Evolutionary conservation across 2,329 filamentous ascomycete genomes (phyloP).

Genomic region (Neonectria faginata): DNA sequence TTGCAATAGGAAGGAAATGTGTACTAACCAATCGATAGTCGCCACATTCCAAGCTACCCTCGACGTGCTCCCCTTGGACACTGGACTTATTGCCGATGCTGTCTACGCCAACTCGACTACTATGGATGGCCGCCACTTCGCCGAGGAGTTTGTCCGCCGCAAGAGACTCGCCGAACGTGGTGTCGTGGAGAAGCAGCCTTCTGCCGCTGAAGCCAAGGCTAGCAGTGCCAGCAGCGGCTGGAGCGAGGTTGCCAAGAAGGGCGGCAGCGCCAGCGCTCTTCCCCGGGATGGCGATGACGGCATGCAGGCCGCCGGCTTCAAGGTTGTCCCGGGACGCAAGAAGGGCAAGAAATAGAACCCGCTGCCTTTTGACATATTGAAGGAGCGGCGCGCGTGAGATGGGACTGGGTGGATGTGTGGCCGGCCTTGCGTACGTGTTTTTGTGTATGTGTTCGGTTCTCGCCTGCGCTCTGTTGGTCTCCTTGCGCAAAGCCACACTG

Average conservation of each 20-base stretch:
- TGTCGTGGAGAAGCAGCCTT: slow-evolving; percentile 77
- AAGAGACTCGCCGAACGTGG: slow-evolving; percentile 95
- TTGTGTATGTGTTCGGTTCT: background rate
- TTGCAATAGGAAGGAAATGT: background rate
- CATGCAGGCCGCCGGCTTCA: slow-evolving; percentile 74
- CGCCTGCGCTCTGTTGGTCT: too few relatives aligned
- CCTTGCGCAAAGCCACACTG: background rate
- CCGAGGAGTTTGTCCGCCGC: slow-evolving; percentile 92
- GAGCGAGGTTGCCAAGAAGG: slow-evolving; percentile 98
- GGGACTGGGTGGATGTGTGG: background rate
- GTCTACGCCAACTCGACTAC: slow-evolving; percentile 89
- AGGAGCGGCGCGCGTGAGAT: slow-evolving; percentile 26
- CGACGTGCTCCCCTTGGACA: slow-evolving; percentile 79
- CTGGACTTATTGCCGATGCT: slow-evolving; percentile 86
- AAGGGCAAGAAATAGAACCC: slow-evolving; percentile 79
- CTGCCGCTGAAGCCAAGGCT: slow-evolving; percentile 64
- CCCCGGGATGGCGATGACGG: slow-evolving; percentile 58
- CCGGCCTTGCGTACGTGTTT: background rate
- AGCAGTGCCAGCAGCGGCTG: slow-evolving; percentile 75
- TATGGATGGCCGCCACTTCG: slow-evolving; percentile 92
- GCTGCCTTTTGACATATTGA: slow-evolving; percentile 28
- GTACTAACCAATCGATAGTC: slow-evolving; percentile 64
- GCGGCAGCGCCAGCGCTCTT: slow-evolving; percentile 56
- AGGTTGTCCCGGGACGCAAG: slow-evolving; percentile 92
- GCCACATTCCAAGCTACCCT: slow-evolving; percentile 84